Evolutionary conservation across 352 stramenopile genomes (phyloP).

Genomic region (Globisporangium radiosum): DNA sequence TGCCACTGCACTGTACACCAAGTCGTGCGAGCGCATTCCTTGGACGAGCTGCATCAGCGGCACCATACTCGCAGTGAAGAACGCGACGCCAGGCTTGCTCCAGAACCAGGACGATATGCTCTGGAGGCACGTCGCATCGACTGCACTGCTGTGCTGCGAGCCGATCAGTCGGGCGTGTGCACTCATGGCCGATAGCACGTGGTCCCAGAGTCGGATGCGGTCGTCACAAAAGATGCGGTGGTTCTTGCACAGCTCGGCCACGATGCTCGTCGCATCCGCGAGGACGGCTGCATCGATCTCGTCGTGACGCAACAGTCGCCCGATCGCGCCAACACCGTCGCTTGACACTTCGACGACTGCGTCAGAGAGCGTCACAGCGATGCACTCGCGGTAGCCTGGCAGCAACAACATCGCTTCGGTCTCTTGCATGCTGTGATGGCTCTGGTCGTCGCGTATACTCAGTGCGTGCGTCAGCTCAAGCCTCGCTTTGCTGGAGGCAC

Average conservation of each 20-base stretch:
- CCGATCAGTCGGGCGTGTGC: background rate
- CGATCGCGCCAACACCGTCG: constrained; percentile 8
- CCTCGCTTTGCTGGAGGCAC: constrained; percentile 1
- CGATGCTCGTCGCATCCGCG: constrained; percentile 14
- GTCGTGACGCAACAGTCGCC: constrained; percentile 12
- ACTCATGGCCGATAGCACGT: constrained; percentile 17
- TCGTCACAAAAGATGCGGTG: constrained; percentile 17
- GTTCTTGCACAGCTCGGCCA: constrained; percentile 22
- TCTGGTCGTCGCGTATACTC: background rate
- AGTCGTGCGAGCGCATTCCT: constrained; percentile 13
- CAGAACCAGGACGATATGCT: constrained; percentile 27
- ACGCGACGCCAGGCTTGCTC: constrained; percentile 17
- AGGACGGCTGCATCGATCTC: constrained; percentile 4
- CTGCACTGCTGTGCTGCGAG: background rate
- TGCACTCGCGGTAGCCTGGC: background rate
- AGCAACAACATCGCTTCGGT: background rate
- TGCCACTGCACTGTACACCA: background rate
- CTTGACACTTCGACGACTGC: constrained; percentile 1
- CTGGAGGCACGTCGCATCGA: constrained; percentile 18
- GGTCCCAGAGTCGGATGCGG: constrained; percentile 8
- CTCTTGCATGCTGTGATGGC: background rate
- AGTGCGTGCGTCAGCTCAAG: background rate
- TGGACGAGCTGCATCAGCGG: constrained; percentile 17
- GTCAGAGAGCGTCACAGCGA: constrained; percentile 4
- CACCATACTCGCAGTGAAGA: constrained; percentile 17